Percentiles rank a stretch among this genome's conserved stretches.
phyloP scores from a whole-genome alignment of 2,329 filamentous ascomycete species.

The Zasmidium citrigriseum region DNA sequence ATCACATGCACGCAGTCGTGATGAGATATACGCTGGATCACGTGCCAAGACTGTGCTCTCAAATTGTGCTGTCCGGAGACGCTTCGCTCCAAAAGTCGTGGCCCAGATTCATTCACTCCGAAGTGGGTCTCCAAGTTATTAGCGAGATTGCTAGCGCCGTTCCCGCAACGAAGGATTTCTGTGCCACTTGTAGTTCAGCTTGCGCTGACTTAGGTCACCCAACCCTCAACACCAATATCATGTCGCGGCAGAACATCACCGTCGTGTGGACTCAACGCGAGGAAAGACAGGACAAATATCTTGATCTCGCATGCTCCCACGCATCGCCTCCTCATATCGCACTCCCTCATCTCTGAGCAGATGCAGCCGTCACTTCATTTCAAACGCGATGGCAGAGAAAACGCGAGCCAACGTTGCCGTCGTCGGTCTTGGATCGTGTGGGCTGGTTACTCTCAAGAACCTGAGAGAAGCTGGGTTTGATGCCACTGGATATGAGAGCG shows the following conservation, averaged over 20 bases:
- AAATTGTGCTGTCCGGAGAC: background rate
- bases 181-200: background rate
- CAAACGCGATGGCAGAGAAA: background rate
- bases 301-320: background rate
- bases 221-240: background rate
- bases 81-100: background rate
- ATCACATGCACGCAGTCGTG: too few species aligned
- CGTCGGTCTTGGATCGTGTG: slow-evolving; percentile 2
- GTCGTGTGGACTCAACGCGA: background rate
- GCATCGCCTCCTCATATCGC: too few species aligned
- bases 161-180: background rate
- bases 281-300: background rate
- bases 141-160: background rate
- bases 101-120: background rate
- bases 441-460: slow-evolving; percentile 3
- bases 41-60: background rate
- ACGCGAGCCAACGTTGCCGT: background rate
- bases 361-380: background rate
- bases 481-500: slow-evolving; percentile 1
- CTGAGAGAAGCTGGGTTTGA: slow-evolving; percentile 6
- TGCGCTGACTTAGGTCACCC: background rate
- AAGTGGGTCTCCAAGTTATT: background rate
- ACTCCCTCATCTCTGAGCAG: too few species aligned
- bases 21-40: background rate
- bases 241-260: background rate